Evolutionary conservation across 495 filamentous ascomycete genomes (phyloP), one percentile per base, ranked within the genome.

Genomic region (Haplographium delicatum): DNA sequence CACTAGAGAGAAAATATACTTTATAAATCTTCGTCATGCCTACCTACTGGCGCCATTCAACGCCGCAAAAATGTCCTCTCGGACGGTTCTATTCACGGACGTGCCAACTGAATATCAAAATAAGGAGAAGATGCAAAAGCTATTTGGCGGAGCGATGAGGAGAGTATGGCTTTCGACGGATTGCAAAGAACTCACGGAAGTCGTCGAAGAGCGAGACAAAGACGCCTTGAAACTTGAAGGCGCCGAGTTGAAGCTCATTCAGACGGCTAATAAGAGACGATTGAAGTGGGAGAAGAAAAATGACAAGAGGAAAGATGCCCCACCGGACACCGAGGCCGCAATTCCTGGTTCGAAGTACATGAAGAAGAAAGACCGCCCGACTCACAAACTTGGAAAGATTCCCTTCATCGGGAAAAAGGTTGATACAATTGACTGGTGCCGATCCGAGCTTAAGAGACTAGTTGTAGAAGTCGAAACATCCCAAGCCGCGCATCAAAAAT

Each of bases 1-100:
- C 50, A 86, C 91, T 53, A 82, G 91, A 46, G 93, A 98, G 69
- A 83, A 82, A 66, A 84, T 97, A 64, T 96, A 80, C 77, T 95
- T 85, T 67, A 87, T 95, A 75, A 96, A 95, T 64, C 65, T 97
- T 46, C 88, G 91, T 57, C 91, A 97, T 72, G 93, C 93, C 1
- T 96, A 94, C 69, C 74, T 93, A 38, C 76, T 95, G 49, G 89
- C 89, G 35, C 91, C 90, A 13, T 75, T 88, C 25, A 90, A 95
- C 65, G 79, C 89, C 30, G 84, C 79, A 56, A 86, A 89, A 56
- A 84, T 97, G 46, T 97, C 93, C 4, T 95, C 93, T 1, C 81
- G 89, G 51, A 97, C 91, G 22, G 89, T 98, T 13, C 81, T 98
- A 7, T 95, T 96, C 67, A 83, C 87, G 26, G 85, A 86, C 22